These are phyloP conservation scores for Microstroma glucosiphilum DNA, from an alignment of 1,284 basidiomycete genomes.

Conservation along the genomic window DNA sequence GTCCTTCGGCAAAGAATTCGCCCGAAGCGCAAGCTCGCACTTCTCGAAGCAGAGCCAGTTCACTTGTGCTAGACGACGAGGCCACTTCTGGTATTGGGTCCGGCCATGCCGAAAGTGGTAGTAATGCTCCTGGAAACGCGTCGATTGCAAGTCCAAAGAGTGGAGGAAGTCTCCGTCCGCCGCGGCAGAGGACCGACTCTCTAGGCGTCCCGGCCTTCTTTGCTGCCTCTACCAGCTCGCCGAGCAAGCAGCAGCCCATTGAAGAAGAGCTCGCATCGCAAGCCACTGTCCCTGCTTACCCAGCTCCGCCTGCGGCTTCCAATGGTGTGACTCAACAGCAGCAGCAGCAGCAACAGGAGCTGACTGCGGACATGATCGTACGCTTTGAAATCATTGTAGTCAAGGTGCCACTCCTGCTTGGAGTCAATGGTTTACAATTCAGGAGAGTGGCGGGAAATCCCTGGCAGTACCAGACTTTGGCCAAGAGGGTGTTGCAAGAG, in stretches of 20 bases:
- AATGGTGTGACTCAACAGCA: not conserved
- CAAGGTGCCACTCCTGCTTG: conserved; percentile 68
- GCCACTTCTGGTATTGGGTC: conserved; percentile 11
- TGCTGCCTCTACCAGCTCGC: not conserved
- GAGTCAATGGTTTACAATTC: conserved; percentile 89
- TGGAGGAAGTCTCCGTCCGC: conserved; percentile 6
- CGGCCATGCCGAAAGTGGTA: conserved; percentile 11
- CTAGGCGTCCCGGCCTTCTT: conserved; percentile 19
- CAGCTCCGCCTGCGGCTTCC: not conserved
- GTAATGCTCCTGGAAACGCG: conserved; percentile 11
- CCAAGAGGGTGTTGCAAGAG: conserved; percentile 84
- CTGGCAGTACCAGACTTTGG: conserved; percentile 91
- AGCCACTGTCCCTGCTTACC: not conserved
- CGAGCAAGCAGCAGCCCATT: not conserved
- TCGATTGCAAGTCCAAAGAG: not conserved
- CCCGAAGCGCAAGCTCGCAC: conserved; percentile 6
- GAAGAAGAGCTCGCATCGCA: not conserved
- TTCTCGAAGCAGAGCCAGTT: conserved; percentile 18
- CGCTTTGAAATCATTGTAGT: conserved; percentile 49
- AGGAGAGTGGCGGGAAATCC: conserved; percentile 83
- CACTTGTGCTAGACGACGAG: conserved; percentile 11
- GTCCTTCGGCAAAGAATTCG: not conserved
- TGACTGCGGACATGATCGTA: conserved; percentile 29
- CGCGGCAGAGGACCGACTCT: conserved; percentile 28
- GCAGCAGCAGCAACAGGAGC: not conserved